These are phyloP conservation scores for Blastobotrys serpentis DNA, from an alignment of 1,139 yeast species.

Conservation along the genomic window DNA sequence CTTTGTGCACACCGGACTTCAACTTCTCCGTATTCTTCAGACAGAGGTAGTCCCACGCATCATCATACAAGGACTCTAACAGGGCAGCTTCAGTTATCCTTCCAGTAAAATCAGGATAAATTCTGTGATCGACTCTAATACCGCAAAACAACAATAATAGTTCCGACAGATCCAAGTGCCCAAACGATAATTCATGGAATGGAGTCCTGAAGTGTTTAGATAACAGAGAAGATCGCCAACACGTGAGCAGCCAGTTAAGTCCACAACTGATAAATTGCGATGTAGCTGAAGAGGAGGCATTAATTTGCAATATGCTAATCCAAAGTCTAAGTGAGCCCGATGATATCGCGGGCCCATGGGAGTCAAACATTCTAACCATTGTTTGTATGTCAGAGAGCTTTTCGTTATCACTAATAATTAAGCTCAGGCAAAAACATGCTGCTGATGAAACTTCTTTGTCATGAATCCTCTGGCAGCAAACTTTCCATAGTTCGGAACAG, in stretches of 20 bases:
- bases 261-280: not conserved
- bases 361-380: constrained; percentile 11
- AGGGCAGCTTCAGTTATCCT: constrained; percentile 4
- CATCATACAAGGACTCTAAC: not conserved
- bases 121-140: not conserved
- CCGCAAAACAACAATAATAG: not conserved
- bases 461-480: constrained; percentile 18
- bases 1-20: not conserved
- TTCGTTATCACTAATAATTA: not conserved
- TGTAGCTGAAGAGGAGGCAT: constrained; percentile 7
- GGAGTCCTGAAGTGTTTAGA: not conserved
- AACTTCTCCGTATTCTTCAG: not conserved
- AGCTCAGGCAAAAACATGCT: constrained; percentile 21
- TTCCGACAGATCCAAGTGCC: not conserved
- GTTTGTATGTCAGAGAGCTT: constrained; percentile 7
- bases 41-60: not conserved
- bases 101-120: not conserved
- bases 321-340: constrained; percentile 13
- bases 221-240: constrained; percentile 5
- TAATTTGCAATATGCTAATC: constrained; percentile 2
- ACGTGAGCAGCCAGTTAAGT: not conserved
- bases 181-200: not conserved
- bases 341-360: constrained; percentile 13
- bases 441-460: constrained; percentile 18
- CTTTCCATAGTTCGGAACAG: constrained; percentile 16